Evolutionary conservation across 2,329 filamentous ascomycete species (phyloP), one percentile per base, ranked within the genome.

Genomic region (Botrytis hyacinthi): DNA sequence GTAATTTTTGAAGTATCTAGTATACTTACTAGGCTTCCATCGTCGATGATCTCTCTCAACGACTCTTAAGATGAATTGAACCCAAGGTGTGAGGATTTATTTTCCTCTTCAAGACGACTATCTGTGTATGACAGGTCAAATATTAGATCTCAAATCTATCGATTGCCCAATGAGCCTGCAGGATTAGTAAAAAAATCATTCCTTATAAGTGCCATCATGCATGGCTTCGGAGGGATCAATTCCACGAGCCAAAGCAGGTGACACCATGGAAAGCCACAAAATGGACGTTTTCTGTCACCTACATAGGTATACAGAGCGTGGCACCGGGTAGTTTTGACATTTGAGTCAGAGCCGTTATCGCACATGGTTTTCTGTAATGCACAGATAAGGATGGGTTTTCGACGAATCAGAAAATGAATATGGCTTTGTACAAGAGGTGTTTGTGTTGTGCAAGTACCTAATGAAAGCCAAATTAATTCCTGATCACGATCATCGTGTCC

Each of bases 331-430:
- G 35, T 20, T 29, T 54, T 68, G 35, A 40, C 35, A 54, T 22
- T 29, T 29, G 48, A 54, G 37, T 37, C 48, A 26, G 26, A 57
- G 35, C 66, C 66, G 48, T 68, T 68, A 57, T 68, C 66, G n/a
- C 48, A 68, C 66, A 57, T 57, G 35, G 66, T 35, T 68, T 68
- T 32, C 26, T 42, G 66, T 18, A 22, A 40, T 54, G 35, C 9
- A 68, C 14, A 35, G 61, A 44, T 46, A 65, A 65, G 40, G 61
- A 26, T 32, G 14, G 14, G 4, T 26, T 57, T 32, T 35, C 1
- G 66, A 67, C 46, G n/a, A 67, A 67, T 40, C 65, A 67, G 63
- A 67, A 12, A 37, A 48, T 37, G 12, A 48, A n/a, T 8, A n/a
- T 8, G 22, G 22, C 20, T 37, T 51, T 67, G 26, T 32, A n/a